Evolutionary conservation across 495 filamentous ascomycete species (phyloP), one percentile per base, ranked within the genome.

Genomic region (Penicillium malachiteum): DNA sequence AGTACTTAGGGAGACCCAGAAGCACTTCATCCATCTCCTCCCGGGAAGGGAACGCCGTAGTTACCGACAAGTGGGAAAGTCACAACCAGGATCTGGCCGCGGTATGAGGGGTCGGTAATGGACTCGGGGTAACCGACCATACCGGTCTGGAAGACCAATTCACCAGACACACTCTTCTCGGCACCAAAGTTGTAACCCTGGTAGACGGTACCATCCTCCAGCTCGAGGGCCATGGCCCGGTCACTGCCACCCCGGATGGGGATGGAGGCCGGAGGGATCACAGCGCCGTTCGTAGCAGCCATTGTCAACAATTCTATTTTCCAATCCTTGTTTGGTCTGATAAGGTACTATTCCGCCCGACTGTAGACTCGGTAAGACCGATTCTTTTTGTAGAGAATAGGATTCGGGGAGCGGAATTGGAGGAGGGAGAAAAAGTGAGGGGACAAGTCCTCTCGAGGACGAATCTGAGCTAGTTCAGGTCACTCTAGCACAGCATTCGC

Each of bases 51-150:
- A 10, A 97, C 94, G 68, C 90, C 94, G 74, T 98, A 98, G 77
- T 96, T 96, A 63, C 91, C 91, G 54, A 92, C 87, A 13, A 96
- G 79, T 21, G 91, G 91, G 71, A 94, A 96, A 26, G 91, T 96
- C 63, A 96, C 81, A 64, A 96, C 90, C 48, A 96, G 82, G 48
- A 96, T 92, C 73, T 96, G 91, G 37, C 91, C 91, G 13, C 88
- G 88, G 71, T 96, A 96, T 53, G 91, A 96, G 56, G 91, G 91
- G 63, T 96, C 91, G 48, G 91, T 96, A 64, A 96, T 81, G 11
- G 90, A 92, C 77, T 98, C 94, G 32, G 94, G 92, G 68, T 98
- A 98, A 57, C 94, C 94, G 53, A 98, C 94, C 94, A 98, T 96
- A 67, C 94, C 94, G 47, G 94, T 98, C 80, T 98, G 94, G 78